phyloP scores from a whole-genome alignment of 768 basidiomycete species.

The Lepiota brunneoincarnata region DNA sequence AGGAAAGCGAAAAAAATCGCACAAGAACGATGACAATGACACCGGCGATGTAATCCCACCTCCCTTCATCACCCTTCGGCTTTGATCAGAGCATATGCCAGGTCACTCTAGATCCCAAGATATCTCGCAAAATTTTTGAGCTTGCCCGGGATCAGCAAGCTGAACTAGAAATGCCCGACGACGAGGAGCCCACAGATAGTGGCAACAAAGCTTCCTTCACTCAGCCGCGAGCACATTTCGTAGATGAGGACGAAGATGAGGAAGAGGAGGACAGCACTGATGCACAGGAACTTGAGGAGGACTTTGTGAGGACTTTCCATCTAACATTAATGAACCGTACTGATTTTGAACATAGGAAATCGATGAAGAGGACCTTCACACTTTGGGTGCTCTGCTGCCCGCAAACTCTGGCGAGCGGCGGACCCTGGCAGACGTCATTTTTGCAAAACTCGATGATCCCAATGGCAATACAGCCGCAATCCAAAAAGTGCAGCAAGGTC shows the following conservation, averaged over 20 bases:
- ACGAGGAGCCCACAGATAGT: constrained; percentile 43
- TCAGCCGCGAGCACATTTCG: constrained; percentile 28
- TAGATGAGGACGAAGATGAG: constrained; percentile 58
- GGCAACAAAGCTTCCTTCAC: constrained; percentile 31
- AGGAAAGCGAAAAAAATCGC: constrained; percentile 69
- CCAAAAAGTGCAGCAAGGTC: constrained; percentile 61
- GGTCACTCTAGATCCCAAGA: constrained; percentile 76
- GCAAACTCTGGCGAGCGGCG: constrained; percentile 70
- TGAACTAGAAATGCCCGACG: constrained; percentile 68
- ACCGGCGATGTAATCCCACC: constrained; percentile 42
- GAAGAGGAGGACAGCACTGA: constrained; percentile 48
- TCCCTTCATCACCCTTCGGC: constrained; percentile 4
- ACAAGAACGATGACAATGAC: constrained; percentile 46
- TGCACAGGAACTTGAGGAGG: constrained; percentile 55
- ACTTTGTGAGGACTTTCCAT: constrained; percentile 46
- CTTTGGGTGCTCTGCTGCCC: constrained; percentile 80
- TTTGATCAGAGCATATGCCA: constrained; percentile 26
- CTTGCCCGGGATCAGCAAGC: constrained; percentile 92
- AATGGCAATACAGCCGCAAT: constrained; percentile 55
- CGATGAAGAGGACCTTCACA: constrained; percentile 84
- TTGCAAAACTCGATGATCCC: constrained; percentile 80
- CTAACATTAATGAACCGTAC: neutral
- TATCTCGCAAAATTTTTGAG: constrained; percentile 85
- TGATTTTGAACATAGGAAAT: constrained; percentile 58
- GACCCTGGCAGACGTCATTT: constrained; percentile 96